Evolutionary conservation across 2,329 filamentous ascomycete species (phyloP).

Genomic region (Cladophialophora exuberans): DNA sequence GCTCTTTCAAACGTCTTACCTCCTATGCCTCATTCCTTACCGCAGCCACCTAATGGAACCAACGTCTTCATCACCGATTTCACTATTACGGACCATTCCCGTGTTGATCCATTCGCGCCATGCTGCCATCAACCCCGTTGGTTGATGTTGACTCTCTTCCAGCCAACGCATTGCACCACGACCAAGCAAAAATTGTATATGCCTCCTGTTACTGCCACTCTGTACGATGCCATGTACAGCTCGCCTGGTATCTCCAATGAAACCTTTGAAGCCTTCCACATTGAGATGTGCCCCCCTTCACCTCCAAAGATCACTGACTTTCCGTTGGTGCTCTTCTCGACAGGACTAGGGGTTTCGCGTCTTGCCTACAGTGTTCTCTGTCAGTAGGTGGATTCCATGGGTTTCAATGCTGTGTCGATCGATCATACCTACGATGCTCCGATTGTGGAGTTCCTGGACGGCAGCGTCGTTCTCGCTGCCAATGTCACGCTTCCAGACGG

Average conservation of each 20-base stretch:
- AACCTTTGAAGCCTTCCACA: constrained; percentile 34
- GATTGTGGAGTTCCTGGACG: constrained; percentile 34
- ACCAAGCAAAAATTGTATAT: constrained; percentile 33
- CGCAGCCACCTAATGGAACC: too few species aligned
- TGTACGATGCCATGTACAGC: constrained; percentile 30
- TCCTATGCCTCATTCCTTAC: constrained; percentile 9
- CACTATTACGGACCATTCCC: constrained; percentile 17
- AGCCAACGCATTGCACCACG: constrained; percentile 15
- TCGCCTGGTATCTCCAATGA: constrained; percentile 32
- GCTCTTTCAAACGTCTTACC: constrained; percentile 1
- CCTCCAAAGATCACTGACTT: constrained; percentile 21
- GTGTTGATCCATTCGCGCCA: constrained; percentile 16
- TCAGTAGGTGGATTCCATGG: constrained; percentile 39
- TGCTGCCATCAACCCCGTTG: constrained; percentile 17
- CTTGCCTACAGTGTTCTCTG: constrained; percentile 39
- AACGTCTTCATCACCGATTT: constrained; percentile 16
- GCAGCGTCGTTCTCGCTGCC: constrained; percentile 11
- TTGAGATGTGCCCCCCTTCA: constrained; percentile 10
- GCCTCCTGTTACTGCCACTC: constrained; percentile 36
- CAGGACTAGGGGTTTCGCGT: constrained; percentile 36
- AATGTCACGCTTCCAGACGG: constrained; percentile 20
- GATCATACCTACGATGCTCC: constrained; percentile 33
- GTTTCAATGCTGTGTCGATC: constrained; percentile 39
- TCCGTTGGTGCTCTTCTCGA: constrained; percentile 41
- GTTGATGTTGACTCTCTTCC: constrained; percentile 20